Evolutionary conservation across 768 basidiomycete species (phyloP).

Genomic region (Piloderma croceum): DNA sequence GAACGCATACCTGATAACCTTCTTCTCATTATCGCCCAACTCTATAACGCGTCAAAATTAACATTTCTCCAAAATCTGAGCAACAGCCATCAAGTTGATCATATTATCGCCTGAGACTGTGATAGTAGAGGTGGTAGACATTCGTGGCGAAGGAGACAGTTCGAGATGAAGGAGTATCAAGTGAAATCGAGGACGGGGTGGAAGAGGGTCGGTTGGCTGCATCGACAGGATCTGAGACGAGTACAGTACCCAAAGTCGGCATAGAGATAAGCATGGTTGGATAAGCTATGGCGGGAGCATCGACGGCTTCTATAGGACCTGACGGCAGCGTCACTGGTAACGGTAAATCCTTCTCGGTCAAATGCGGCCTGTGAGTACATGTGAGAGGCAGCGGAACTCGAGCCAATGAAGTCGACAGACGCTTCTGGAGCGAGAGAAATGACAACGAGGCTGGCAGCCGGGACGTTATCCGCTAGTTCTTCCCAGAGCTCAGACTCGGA

Average conservation of each 20-base stretch:
- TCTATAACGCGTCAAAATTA: conserved; percentile 70
- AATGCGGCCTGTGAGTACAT: too few species aligned
- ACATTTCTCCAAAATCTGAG: conserved; percentile 95
- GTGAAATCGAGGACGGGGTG: conserved; percentile 10
- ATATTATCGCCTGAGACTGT: conserved; percentile 39
- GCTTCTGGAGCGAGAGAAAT: too few species aligned
- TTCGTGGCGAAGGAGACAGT: conserved; percentile 1
- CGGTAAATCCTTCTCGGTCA: too few species aligned
- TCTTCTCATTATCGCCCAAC: conserved; percentile 53
- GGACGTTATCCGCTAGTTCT: too few species aligned
- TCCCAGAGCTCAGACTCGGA: too few species aligned
- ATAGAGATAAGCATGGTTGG: conserved; percentile 4
- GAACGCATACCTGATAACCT: conserved; percentile 52
- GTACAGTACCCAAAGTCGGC: conserved; percentile 5
- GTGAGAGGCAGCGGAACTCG: too few species aligned
- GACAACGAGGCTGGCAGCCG: too few species aligned
- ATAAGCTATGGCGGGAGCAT: conserved; percentile 3
- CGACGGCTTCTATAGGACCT: too few species aligned
- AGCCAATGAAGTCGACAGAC: too few species aligned
- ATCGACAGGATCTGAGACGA: neutral
- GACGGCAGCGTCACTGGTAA: too few species aligned
- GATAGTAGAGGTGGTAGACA: neutral
- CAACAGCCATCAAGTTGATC: conserved; percentile 91
- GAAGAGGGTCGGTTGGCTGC: too few species aligned
- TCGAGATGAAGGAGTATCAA: conserved; percentile 9